Evolutionary conservation across 139 green algal species (phyloP), one percentile per base, ranked within the genome.

Genomic region (Chlorella sp.): DNA sequence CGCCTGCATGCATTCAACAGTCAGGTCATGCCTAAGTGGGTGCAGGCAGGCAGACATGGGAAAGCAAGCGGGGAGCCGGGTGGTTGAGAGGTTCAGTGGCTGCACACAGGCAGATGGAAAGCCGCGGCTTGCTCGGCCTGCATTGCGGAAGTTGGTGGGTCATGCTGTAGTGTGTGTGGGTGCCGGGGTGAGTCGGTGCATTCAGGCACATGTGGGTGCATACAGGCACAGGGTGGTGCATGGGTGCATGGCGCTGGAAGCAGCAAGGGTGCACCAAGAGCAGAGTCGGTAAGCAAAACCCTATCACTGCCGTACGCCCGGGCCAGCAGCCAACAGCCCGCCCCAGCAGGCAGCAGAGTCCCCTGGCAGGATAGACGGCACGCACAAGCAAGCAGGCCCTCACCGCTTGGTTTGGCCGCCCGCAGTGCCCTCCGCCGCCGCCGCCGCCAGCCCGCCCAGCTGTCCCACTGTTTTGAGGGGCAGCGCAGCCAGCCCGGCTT

Each of bases 381-480:
- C 24, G 22, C 68, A 34, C 48, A 57, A 9, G 48, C 48, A 57
- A 9, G 48, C 48, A 57, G 48, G 48, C 48, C 7, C 83, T 15
- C 86, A 91, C 90, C 91, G 91, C 30, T 89, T 83, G 85, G 85
- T 19, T 5, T 53, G 71, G 5, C 42, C 71, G 71, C 68, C 84
- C 30, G 61, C 48, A 57, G 53, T 48, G 22, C 15, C 85, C 26
- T 48, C 42, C 3, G 42, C 81, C n/a, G 73, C 53, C 37, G 30
- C 14, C 40, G 28, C 66, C 5, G 57, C 61, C 30, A 36, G 60
- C 18, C 88, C 88, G 60, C 89, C 93, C 61, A 93, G 85, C 53
- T 97, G 86, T 0, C 71, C 91, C 30, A 94, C 81, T 26, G 91
- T 95, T 83, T 92, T 89, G 68, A 98, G 93, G 14, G 32, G 24